A percentile compares a stretch with the other conserved stretches of the same genome.
These are phyloP conservation scores for Crassisporium funariophilum DNA, from an alignment of 768 basidiomycete species.

Conservation along the genomic window DNA sequence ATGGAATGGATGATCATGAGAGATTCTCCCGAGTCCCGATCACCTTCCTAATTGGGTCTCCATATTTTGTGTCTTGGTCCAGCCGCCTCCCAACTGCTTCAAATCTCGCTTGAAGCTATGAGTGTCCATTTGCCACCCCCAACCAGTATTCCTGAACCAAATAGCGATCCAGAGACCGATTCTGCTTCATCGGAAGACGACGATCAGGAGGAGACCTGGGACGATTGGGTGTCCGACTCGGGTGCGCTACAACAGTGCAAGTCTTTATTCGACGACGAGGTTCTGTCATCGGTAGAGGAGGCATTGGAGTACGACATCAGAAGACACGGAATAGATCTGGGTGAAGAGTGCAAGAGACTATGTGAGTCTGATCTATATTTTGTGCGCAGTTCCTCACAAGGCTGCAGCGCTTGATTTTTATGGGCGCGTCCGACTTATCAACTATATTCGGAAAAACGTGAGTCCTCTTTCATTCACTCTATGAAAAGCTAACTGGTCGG, in stretches of 20 bases:
- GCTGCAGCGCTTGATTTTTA: slow-evolving; percentile 77
- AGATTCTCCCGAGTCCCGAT: too few relatives aligned
- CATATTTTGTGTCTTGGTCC: slow-evolving; percentile 16
- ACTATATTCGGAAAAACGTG: slow-evolving; percentile 83
- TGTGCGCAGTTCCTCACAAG: neutral
- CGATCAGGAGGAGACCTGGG: slow-evolving; percentile 66
- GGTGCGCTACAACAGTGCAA: slow-evolving; percentile 51
- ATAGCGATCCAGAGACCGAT: slow-evolving; percentile 24
- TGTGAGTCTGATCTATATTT: slow-evolving; percentile 44
- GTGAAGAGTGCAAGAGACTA: slow-evolving; percentile 48
- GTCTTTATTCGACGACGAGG: slow-evolving; percentile 76
- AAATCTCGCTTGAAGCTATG: slow-evolving; percentile 28
- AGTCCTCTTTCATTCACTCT: slow-evolving; percentile 7
- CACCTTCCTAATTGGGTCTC: slow-evolving; percentile 22
- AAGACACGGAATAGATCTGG: slow-evolving; percentile 65
- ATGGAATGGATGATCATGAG: neutral
- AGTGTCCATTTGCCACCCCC: slow-evolving; percentile 40
- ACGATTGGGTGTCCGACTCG: slow-evolving; percentile 81
- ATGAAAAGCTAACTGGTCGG: slow-evolving; percentile 8
- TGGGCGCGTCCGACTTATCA: slow-evolving; percentile 79
- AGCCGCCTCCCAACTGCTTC: slow-evolving; percentile 5
- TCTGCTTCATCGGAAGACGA: slow-evolving; percentile 37
- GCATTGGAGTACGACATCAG: slow-evolving; percentile 62
- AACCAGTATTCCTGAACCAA: slow-evolving; percentile 21
- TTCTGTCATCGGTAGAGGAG: slow-evolving; percentile 59